These are phyloP conservation scores for Rhodotorula babjevae DNA, from an alignment of 768 basidiomycete genomes.

Conservation along the genomic window DNA sequence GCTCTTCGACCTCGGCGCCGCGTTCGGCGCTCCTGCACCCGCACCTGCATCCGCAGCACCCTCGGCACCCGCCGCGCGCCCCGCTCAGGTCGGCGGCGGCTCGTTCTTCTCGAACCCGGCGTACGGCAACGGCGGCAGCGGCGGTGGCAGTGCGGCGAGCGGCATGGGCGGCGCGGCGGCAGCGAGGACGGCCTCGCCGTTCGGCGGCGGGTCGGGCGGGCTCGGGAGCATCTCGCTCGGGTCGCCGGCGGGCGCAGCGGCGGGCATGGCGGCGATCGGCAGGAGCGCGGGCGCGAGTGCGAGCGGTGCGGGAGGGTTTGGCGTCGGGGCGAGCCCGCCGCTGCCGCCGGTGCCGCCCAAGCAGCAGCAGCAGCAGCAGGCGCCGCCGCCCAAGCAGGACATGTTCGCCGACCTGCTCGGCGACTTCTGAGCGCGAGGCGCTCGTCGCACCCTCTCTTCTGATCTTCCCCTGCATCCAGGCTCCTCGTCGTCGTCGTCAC, in stretches of 20 bases:
- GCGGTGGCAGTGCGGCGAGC: not conserved
- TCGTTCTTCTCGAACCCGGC: not conserved
- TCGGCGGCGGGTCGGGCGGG: conserved; percentile 2
- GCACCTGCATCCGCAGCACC: not conserved
- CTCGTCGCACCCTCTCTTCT: too few relatives aligned
- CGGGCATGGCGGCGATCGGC: too few relatives aligned
- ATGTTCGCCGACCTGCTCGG: conserved; percentile 49
- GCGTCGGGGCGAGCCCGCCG: not conserved
- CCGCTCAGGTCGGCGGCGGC: too few relatives aligned
- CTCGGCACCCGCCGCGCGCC: not conserved
- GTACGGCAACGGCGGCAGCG: not conserved
- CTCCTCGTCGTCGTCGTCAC: not conserved
- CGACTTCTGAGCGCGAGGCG: conserved; percentile 38
- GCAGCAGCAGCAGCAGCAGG: conserved; percentile 23
- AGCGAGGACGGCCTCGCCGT: not conserved
- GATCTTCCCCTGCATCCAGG: too few relatives aligned
- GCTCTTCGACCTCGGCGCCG: conserved; percentile 35
- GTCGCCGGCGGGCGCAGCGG: not conserved
- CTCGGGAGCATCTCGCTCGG: conserved; percentile 3
- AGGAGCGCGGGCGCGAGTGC: not conserved
- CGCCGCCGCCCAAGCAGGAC: conserved; percentile 43
- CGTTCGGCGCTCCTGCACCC: conserved; percentile 16
- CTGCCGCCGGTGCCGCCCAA: conserved; percentile 26
- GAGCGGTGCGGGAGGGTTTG: too few relatives aligned
- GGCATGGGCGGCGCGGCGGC: too few relatives aligned